Evolutionary conservation across 371 early-diverging fungal species (phyloP).

Genomic region (Choanephora cucurbitarum): DNA sequence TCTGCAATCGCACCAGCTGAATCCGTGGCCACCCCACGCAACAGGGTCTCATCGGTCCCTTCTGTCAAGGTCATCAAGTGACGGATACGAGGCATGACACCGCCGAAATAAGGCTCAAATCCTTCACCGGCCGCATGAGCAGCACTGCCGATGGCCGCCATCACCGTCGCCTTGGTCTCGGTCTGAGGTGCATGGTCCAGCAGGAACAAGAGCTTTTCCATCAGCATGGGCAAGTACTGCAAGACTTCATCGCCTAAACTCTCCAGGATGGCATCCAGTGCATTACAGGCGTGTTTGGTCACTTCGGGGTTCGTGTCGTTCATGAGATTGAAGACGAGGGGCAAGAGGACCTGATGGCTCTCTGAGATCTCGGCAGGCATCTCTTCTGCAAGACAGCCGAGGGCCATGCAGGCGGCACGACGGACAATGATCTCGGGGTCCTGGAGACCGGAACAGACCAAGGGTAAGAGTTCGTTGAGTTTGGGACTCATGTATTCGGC

Average conservation of each 20-base stretch:
- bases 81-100: conserved; percentile 70
- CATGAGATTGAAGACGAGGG: conserved; percentile 80
- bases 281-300: conserved; percentile 79
- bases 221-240: conserved; percentile 80
- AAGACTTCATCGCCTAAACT: conserved; percentile 77
- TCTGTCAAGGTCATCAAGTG: conserved; percentile 71
- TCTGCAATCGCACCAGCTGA: conserved; percentile 84
- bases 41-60: conserved; percentile 66
- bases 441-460: conserved; percentile 77
- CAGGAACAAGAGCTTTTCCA: conserved; percentile 75
- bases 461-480: conserved; percentile 71
- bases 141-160: conserved; percentile 86
- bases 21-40: conserved; percentile 89
- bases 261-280: conserved; percentile 86
- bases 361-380: conserved; percentile 77
- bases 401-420: conserved; percentile 86
- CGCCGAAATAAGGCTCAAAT: conserved; percentile 80
- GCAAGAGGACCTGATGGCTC: conserved; percentile 80
- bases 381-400: conserved; percentile 82
- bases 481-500: conserved; percentile 80
- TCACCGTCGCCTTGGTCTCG: conserved; percentile 72
- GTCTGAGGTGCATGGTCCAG: conserved; percentile 63
- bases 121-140: conserved; percentile 81
- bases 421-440: conserved; percentile 81
- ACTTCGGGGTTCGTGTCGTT: conserved; percentile 73